Conservation (phyloP, 2,329 filamentous ascomycete genomes). For the Colletotrichum sansevieriae region DNA sequence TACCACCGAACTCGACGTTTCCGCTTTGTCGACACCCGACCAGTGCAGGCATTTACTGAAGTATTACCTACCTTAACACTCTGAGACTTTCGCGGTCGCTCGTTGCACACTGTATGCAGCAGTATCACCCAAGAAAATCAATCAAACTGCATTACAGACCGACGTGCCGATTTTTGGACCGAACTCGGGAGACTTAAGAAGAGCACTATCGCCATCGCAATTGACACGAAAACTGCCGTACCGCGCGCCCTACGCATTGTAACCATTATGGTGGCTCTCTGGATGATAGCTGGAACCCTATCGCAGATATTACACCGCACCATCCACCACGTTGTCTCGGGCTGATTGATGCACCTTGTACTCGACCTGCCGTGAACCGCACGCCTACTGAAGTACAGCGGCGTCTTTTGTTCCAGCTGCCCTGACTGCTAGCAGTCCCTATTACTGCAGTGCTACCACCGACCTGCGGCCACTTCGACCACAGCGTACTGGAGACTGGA, state of each 20-base stretch:
- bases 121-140: too few species aligned
- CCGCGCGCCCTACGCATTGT: neutral
- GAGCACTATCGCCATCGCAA: neutral
- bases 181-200: too few species aligned
- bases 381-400: neutral
- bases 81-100: neutral
- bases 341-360: neutral
- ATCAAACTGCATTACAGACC: too few species aligned
- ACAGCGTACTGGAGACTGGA: neutral
- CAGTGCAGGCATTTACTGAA: neutral
- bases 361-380: conserved; percentile 7
- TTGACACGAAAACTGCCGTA: neutral
- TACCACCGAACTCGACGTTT: too few species aligned
- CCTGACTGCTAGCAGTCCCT: neutral
- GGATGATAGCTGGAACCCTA: neutral
- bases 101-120: too few species aligned
- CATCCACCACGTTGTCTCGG: neutral
- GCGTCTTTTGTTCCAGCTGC: neutral
- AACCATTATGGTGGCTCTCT: neutral
- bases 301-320: conserved; percentile 1
- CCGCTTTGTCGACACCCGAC: too few species aligned
- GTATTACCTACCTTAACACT: too few species aligned
- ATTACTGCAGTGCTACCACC: conserved; percentile 2
- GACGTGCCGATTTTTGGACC: too few species aligned
- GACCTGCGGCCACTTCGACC: neutral